Evolutionary conservation across 805 yeast species (phyloP).

Genomic region (Kregervanrija fluxuum): DNA sequence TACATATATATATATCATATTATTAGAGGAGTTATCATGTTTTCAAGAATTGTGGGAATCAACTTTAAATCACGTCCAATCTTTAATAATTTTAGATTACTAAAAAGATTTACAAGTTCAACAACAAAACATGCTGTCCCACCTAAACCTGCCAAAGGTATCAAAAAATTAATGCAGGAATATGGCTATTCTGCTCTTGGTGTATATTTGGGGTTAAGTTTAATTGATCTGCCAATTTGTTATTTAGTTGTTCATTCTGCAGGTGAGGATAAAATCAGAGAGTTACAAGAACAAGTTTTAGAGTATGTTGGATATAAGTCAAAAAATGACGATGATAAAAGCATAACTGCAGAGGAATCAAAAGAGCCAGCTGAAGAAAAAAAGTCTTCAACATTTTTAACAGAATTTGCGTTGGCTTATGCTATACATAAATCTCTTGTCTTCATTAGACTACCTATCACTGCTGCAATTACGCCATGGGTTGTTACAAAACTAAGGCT

Average conservation of each 20-base stretch:
- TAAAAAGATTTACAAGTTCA: slow-evolving; percentile 8
- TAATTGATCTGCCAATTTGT: slow-evolving; percentile 77
- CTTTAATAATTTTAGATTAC: too few species aligned
- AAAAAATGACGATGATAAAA: neutral
- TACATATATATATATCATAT: too few species aligned
- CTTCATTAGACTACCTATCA: slow-evolving; percentile 76
- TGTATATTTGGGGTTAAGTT: slow-evolving; percentile 67
- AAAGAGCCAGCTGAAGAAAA: slow-evolving; percentile 10
- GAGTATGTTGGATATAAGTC: slow-evolving; percentile 45
- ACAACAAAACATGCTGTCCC: slow-evolving; percentile 8
- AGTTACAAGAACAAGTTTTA: slow-evolving; percentile 55
- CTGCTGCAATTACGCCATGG: slow-evolving; percentile 87
- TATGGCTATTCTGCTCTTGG: slow-evolving; percentile 92
- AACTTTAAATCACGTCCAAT: too few species aligned
- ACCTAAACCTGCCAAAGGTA: slow-evolving; percentile 33
- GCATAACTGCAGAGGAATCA: slow-evolving; percentile 7
- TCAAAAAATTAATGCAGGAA: slow-evolving; percentile 65
- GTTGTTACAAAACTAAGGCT: slow-evolving; percentile 57
- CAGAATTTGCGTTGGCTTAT: slow-evolving; percentile 87
- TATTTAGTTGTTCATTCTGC: slow-evolving; percentile 75
- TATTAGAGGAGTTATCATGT: too few species aligned
- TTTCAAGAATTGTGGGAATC: too few species aligned
- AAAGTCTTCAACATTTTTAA: slow-evolving; percentile 42
- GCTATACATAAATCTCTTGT: slow-evolving; percentile 86
- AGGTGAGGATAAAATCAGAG: slow-evolving; percentile 76